phyloP scores from a whole-genome alignment of 805 yeast species.

The Saccharomycopsis guyanensis region DNA sequence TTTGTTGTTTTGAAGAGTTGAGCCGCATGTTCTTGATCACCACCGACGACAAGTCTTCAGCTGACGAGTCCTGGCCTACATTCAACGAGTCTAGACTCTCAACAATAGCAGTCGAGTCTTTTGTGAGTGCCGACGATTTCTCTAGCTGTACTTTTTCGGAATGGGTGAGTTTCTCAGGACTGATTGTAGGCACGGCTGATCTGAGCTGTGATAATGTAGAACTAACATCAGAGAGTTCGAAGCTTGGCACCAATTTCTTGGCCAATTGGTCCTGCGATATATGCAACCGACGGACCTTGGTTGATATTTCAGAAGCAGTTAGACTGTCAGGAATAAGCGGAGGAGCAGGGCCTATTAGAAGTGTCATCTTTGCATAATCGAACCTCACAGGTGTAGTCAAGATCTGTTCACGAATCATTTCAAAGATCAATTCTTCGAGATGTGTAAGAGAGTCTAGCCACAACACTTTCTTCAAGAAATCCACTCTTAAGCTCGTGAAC shows the following conservation, averaged over 20 bases:
- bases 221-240: background rate
- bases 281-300: background rate
- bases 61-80: too few relatives aligned
- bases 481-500: constrained; percentile 4
- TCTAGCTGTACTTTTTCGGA: constrained; percentile 14
- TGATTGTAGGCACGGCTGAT: constrained; percentile 3
- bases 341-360: background rate
- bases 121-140: background rate
- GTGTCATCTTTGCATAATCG: constrained; percentile 2
- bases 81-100: too few relatives aligned
- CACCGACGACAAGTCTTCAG: background rate
- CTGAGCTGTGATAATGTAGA: background rate
- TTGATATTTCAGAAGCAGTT: background rate
- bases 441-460: background rate
- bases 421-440: constrained; percentile 15
- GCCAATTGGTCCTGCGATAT: background rate
- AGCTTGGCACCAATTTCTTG: background rate
- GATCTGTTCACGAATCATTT: constrained; percentile 8
- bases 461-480: constrained; percentile 3
- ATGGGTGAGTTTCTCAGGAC: constrained; percentile 9
- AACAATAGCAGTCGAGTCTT: too few relatives aligned
- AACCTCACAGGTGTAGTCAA: constrained; percentile 8
- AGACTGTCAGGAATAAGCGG: constrained; percentile 3
- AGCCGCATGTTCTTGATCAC: background rate
- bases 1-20: background rate